Evolutionary conservation across 23 red algal species (phyloP).

Genomic region (Cyanidiococcus yangmingshanensis): DNA sequence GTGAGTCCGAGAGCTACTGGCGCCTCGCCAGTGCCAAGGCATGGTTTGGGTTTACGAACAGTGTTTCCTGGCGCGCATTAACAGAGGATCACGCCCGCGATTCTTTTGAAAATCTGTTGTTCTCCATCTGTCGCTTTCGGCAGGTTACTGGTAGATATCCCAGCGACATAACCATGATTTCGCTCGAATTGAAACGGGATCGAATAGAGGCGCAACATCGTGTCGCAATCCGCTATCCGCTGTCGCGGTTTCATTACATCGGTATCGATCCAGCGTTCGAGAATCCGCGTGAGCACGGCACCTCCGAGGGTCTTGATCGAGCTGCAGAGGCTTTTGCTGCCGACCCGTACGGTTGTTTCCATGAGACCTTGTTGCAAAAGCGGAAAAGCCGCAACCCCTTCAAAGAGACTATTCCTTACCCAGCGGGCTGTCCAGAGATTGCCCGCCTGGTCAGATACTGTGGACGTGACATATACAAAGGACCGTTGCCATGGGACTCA

Average conservation of each 20-base stretch:
- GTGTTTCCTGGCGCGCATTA: conserved; percentile 33
- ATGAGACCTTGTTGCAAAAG: conserved; percentile 35
- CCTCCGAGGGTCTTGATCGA: conserved; percentile 14
- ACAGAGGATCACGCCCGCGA: conserved; percentile 70
- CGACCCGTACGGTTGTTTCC: conserved; percentile 70
- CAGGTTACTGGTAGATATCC: conserved; percentile 64
- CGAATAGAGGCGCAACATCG: conserved; percentile 57
- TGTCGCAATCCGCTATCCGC: conserved; percentile 51
- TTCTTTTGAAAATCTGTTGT: conserved; percentile 74
- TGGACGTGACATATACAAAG: conserved; percentile 32
- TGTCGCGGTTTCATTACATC: conserved; percentile 35
- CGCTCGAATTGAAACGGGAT: conserved; percentile 57
- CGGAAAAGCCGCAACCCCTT: conserved; percentile 52
- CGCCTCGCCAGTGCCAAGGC: conserved; percentile 34
- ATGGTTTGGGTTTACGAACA: conserved; percentile 27
- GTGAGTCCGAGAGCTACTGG: conserved; percentile 47
- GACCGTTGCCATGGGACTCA: conserved; percentile 49
- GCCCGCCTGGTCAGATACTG: conserved; percentile 45
- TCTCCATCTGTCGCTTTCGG: conserved; percentile 80
- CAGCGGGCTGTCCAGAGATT: conserved; percentile 59
- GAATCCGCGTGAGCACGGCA: neutral
- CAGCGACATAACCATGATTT: conserved; percentile 47
- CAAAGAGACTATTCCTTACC: conserved; percentile 50
- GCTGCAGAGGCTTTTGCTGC: conserved; percentile 38
- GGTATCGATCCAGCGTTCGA: conserved; percentile 40